Conservation (phyloP, 1,139 yeast species). For the Suhomyces panamericanus region DNA sequence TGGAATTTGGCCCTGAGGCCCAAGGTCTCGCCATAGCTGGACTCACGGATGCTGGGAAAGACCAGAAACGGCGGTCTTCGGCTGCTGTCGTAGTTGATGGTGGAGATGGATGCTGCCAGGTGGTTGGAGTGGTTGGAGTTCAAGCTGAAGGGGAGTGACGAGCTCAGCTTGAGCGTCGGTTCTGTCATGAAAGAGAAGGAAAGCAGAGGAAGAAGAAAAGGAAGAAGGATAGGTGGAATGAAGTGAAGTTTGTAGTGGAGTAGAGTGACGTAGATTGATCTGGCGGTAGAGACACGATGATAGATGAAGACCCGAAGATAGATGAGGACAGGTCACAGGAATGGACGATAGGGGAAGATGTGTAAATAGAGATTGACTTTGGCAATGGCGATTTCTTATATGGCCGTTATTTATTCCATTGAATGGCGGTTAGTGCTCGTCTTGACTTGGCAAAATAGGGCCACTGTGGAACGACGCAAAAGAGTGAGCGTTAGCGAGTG, state of each 20-base stretch:
- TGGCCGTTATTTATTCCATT: too few species aligned
- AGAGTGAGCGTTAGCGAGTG: too few species aligned
- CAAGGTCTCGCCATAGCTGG: conserved; percentile 30
- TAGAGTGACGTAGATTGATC: background rate
- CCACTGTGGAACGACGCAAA: too few species aligned
- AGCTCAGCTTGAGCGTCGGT: conserved; percentile 3
- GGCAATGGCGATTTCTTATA: too few species aligned
- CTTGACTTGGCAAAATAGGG: too few species aligned
- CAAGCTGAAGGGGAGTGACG: conserved; percentile 7
- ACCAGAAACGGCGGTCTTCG: conserved; percentile 8
- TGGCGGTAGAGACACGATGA: conserved; percentile 3
- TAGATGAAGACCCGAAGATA: too few species aligned
- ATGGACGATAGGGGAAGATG: too few species aligned
- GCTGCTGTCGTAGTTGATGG: conserved; percentile 9
- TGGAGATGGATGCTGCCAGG: conserved; percentile 7
- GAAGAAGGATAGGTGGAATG: background rate
- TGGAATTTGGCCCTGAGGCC: conserved; percentile 26
- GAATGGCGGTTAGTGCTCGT: too few species aligned
- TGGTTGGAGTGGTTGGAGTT: conserved; percentile 7
- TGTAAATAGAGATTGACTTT: too few species aligned
- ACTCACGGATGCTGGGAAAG: conserved; percentile 24
- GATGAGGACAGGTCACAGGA: too few species aligned
- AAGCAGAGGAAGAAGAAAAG: too few species aligned
- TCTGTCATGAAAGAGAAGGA: conserved; percentile 4
- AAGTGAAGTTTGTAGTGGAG: too few species aligned